Evolutionary conservation across 768 basidiomycete genomes (phyloP), one percentile per base, ranked within the genome.

Genomic region (Podaxis rugospora): DNA sequence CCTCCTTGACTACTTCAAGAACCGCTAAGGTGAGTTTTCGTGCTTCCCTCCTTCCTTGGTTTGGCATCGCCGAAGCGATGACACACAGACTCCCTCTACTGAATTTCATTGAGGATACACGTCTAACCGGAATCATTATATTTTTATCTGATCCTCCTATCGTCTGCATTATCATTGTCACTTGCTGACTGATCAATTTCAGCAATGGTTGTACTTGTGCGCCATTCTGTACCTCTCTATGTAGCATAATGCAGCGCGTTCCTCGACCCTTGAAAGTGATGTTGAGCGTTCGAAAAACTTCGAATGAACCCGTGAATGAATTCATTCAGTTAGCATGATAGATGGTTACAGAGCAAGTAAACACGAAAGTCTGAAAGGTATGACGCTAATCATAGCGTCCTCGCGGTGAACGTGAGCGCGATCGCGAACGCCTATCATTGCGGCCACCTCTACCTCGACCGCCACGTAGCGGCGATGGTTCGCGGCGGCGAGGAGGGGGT

Each of bases 1-100:
- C 71, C 85, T 95, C 72, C 78, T 93, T 67, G 92, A 95, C 71
- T 94, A 96, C 86, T 96, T 97, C 89, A 95, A 95, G 82, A 92
- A 88, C 83, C 91, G 93, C 64, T 89, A 82, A 87, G 68, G 73
- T 78, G 61, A 75, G 74, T 60, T 57, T 55, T 53, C 70, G 6
- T 54, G 68, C 58, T 63, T 69, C 14, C 65, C 67, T 32, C 59
- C 65, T 51, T 67, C 61, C 46, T 54, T 28, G 37, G 25, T 63
- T 55, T 63, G 40, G 53, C 42, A 53, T 65, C 65, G 40, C 56
- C 62, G 63, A 66, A 54, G 70, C 60, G 92, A 93, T 93, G 91
- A 92, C 83, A 86, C 74, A 80, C 85, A 90, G 91, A 92, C 92
- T 93, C 92, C 92, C 92, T 93, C 91, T 71, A 88, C 91, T 77